These are phyloP conservation scores for Silybum marianum DNA, from an alignment of 129 eudicot species.

Conservation along the genomic window DNA sequence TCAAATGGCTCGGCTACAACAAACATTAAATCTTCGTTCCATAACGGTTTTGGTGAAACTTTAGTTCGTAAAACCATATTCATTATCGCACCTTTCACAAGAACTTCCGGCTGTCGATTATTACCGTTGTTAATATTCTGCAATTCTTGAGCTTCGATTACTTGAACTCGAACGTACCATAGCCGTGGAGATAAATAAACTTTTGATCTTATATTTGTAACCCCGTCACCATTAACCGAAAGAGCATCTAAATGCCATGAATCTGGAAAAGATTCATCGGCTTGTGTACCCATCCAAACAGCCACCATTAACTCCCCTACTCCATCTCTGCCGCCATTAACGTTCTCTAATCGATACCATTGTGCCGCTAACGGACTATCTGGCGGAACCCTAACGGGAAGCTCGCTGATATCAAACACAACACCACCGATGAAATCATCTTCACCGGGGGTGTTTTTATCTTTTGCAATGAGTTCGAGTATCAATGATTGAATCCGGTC, in stretches of 20 bases:
- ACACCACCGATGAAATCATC: slow-evolving; percentile 26
- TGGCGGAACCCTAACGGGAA: slow-evolving; percentile 35
- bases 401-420: slow-evolving; percentile 34
- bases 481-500: slow-evolving; percentile 33
- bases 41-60: slow-evolving; percentile 15
- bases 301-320: slow-evolving; percentile 43
- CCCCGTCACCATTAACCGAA: slow-evolving; percentile 32
- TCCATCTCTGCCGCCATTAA: not conserved
- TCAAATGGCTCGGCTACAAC: slow-evolving; percentile 41
- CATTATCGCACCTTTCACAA: slow-evolving; percentile 31
- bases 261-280: slow-evolving; percentile 45
- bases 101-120: slow-evolving; percentile 12
- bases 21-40: slow-evolving; percentile 44
- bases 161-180: slow-evolving; percentile 44
- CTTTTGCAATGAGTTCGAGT: slow-evolving; percentile 25
- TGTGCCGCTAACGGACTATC: slow-evolving; percentile 43
- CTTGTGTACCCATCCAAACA: slow-evolving; percentile 47
- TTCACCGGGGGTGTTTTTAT: slow-evolving; percentile 10
- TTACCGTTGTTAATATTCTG: not conserved
- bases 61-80: slow-evolving; percentile 32
- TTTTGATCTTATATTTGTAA: slow-evolving; percentile 28
- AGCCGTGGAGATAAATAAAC: slow-evolving; percentile 42
- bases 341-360: slow-evolving; percentile 34
- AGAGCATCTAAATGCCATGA: slow-evolving; percentile 37
- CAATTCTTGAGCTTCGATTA: slow-evolving; percentile 40